Evolutionary conservation across 495 filamentous ascomycete species (phyloP), one percentile per base, ranked within the genome.

Genomic region (Penicillium paxilli): DNA sequence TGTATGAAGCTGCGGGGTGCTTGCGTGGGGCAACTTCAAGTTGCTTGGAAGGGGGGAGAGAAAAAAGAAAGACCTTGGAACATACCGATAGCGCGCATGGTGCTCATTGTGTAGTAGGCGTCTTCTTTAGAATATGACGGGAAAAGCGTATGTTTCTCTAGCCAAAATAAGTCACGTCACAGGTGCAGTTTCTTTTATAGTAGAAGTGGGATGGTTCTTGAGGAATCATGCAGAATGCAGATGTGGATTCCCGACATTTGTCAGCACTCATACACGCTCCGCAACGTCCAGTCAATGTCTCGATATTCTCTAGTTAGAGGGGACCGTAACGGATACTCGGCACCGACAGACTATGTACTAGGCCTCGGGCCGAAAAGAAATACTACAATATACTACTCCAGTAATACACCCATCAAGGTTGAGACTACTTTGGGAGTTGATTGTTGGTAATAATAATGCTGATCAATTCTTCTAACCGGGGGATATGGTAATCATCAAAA

Each of bases 51-150:
- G 30, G n/a, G 14, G n/a, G 30, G 3, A 28, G 4, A 5, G 25
- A 28, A 28, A 28, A 32, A 32, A 19, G 8, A 16, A 38, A 37
- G 3, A 6, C 12, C n/a, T 1, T n/a, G 33, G 20, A 24, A 60
- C 55, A 46, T 65, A 67, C 64, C 59, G 40, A 67, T 60, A 16
- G 64, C 64, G 44, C 64, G 62, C 64, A 67, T 67, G 22, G 54
- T 44, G 10, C 52, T 51, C 64, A 67, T 67, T 20, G 28, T 65
- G 35, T n/a, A 7, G 33, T 25, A 41, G 51, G 9, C 8, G 14
- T 19, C 16, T 38, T 19, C n/a, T 12, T 38, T 16, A 12, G 35
- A n/a, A 37, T 5, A n/a, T n/a, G 35, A 38, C n/a, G 35, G 14
- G 8, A 19, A 19, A 16, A 38, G n/a, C n/a, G n/a, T 7, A 8